Percentiles rank a stretch among this genome's conserved stretches.
These are phyloP conservation scores for Rhynchospora tenuis DNA, from an alignment of 176 grass and related monocot genomes.

Conservation along the genomic window DNA sequence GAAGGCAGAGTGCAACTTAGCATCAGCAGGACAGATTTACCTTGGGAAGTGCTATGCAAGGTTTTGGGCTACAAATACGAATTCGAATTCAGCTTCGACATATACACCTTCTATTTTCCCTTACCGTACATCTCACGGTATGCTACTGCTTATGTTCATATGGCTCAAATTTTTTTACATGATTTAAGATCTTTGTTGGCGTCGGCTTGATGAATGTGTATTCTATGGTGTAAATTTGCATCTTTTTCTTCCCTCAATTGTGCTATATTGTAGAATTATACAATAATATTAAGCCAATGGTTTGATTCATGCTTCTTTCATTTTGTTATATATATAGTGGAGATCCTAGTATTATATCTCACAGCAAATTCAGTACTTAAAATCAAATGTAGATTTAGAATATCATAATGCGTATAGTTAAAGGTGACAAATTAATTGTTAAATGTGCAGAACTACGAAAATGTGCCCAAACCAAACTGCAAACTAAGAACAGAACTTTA, in stretches of 20 bases:
- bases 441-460: not conserved
- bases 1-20: constrained; percentile 52
- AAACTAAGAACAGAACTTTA: not conserved
- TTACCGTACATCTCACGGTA: not conserved
- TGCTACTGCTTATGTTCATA: constrained; percentile 20
- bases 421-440: not conserved
- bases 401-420: not conserved
- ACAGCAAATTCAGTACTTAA: not conserved
- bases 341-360: not conserved
- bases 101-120: constrained; percentile 3
- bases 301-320: not conserved
- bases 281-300: not conserved
- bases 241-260: not conserved
- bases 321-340: not conserved
- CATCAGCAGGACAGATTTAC: constrained; percentile 58
- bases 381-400: not conserved
- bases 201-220: not conserved
- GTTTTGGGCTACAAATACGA: constrained; percentile 44
- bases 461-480: not conserved
- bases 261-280: constrained; percentile 14
- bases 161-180: constrained; percentile 6
- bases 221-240: not conserved
- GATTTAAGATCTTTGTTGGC: not conserved
- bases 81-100: not conserved
- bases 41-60: constrained; percentile 86